phyloP scores from a whole-genome alignment of 441 rosid genomes.

The Breynia disticha region DNA sequence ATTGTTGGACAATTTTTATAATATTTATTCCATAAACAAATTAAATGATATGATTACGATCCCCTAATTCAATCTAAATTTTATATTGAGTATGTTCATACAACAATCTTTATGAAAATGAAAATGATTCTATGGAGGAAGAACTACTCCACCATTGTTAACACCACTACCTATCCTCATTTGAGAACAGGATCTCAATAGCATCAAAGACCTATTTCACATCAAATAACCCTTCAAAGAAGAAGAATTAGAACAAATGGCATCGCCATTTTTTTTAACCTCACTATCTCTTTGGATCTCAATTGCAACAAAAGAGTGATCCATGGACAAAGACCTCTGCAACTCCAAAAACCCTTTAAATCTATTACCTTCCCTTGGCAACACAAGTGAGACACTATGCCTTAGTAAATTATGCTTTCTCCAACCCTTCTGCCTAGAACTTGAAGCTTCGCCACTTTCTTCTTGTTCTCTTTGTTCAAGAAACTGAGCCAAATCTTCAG shows the following conservation, averaged over 20 bases:
- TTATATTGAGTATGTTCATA: too few relatives aligned
- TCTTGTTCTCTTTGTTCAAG: conserved; percentile 1
- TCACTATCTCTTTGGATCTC: conserved; percentile 9
- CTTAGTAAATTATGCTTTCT: conserved; percentile 6
- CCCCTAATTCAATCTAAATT: too few relatives aligned
- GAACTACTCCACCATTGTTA: conserved; percentile 6
- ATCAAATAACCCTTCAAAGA: conserved; percentile 1
- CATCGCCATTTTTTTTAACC: not conserved
- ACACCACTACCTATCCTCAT: conserved; percentile 12
- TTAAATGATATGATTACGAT: too few relatives aligned
- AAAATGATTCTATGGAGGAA: conserved; percentile 16
- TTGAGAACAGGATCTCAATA: conserved; percentile 28
- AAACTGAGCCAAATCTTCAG: not conserved
- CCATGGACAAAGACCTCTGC: conserved; percentile 34
- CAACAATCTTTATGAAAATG: too few relatives aligned
- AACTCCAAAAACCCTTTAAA: conserved; percentile 9
- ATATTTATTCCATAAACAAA: too few relatives aligned
- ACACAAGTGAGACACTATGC: conserved; percentile 21
- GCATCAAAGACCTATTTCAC: conserved; percentile 19
- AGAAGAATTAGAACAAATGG: conserved; percentile 10
- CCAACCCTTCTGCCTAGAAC: too few relatives aligned
- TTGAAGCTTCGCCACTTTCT: not conserved
- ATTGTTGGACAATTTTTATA: too few relatives aligned
- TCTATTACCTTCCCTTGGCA: conserved; percentile 16
- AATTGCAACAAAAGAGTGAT: conserved; percentile 22